Conservation (phyloP, 176 grass and related monocot genomes). For the Avena sativa region DNA sequence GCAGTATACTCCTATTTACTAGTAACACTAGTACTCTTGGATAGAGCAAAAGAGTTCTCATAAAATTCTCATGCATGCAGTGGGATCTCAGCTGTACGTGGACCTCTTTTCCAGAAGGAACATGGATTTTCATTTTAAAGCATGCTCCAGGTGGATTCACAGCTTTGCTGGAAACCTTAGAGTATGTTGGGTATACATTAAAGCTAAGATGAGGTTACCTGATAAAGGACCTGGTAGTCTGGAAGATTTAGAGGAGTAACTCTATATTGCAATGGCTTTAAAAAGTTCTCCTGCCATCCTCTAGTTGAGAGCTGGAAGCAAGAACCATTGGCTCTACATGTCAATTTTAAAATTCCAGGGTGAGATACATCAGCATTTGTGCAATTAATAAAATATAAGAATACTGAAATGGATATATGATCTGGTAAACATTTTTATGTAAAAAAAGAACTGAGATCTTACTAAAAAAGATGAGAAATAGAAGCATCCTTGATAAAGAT, state of each 20-base stretch:
- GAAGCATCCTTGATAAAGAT: not conserved
- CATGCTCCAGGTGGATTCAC: not conserved
- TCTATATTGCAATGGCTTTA: conserved; percentile 37
- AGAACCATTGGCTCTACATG: not conserved
- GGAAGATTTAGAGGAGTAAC: conserved; percentile 46
- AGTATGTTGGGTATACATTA: not conserved
- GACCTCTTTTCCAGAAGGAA: not conserved
- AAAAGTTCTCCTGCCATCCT: not conserved
- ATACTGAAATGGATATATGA: conserved; percentile 1
- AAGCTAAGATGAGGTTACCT: conserved; percentile 17
- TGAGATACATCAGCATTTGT: conserved; percentile 7
- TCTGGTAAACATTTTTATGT: not conserved
- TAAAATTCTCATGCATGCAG: not conserved
- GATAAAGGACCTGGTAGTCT: conserved; percentile 9
- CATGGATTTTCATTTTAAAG: not conserved
- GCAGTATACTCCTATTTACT: not conserved
- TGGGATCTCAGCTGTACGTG: not conserved
- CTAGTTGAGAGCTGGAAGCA: conserved; percentile 13
- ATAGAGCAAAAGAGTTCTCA: not conserved
- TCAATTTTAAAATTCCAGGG: not conserved
- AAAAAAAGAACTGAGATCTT: not conserved
- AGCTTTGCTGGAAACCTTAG: not conserved
- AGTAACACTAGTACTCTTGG: not conserved
- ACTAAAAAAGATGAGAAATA: not conserved
- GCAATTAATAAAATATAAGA: not conserved